phyloP scores from a whole-genome alignment of 441 rosid species.

The Eruca vesicaria region DNA sequence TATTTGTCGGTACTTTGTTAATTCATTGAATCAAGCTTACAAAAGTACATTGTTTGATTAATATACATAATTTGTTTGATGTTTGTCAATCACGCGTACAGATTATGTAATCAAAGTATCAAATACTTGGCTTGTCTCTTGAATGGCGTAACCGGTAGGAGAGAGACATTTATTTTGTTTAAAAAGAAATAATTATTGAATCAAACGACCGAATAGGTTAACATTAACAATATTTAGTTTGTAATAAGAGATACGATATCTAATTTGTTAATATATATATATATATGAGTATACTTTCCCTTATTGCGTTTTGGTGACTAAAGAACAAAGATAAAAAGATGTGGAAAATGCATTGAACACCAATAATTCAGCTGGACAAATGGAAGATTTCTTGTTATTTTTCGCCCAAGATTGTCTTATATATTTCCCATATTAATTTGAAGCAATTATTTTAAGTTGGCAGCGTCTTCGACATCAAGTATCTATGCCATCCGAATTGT shows the following conservation, averaged over 20 bases:
- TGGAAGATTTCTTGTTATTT: slow-evolving; percentile 34
- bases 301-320: slow-evolving; percentile 1
- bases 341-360: slow-evolving; percentile 18
- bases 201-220: slow-evolving; percentile 16
- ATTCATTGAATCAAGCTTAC: slow-evolving; percentile 14
- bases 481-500: slow-evolving; percentile 25
- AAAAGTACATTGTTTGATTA: background rate
- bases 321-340: background rate
- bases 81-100: background rate
- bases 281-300: background rate
- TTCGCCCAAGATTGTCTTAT: background rate
- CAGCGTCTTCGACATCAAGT: slow-evolving; percentile 26
- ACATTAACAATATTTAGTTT: background rate
- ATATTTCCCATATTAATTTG: background rate
- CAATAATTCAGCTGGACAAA: slow-evolving; percentile 32
- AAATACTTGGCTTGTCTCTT: slow-evolving; percentile 5
- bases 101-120: slow-evolving; percentile 5
- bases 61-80: background rate
- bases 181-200: background rate
- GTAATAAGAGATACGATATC: background rate
- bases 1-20: background rate
- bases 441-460: slow-evolving; percentile 26
- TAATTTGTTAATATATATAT: background rate
- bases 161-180: background rate
- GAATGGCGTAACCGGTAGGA: background rate